These are phyloP conservation scores for Coemansia javaensis DNA, from an alignment of 192 early-diverging fungal genomes.

Conservation along the genomic window DNA sequence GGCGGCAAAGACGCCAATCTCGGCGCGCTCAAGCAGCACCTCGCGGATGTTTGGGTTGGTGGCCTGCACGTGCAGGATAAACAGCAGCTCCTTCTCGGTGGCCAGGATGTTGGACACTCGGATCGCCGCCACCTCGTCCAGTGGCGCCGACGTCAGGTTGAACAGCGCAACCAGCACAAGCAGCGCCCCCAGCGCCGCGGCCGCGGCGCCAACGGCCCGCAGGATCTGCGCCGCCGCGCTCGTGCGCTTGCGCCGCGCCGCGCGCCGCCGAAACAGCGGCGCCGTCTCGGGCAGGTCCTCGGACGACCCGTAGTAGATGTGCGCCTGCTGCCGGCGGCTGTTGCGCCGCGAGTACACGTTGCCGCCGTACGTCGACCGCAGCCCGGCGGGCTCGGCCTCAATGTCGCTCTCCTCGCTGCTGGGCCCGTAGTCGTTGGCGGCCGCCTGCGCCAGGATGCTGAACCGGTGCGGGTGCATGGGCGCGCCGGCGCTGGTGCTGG, in stretches of 20 bases:
- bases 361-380: conserved; percentile 36
- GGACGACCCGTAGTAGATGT: conserved; percentile 44
- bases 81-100: conserved; percentile 64
- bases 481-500: conserved; percentile 21
- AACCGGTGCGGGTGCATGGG: conserved; percentile 27
- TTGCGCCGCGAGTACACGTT: conserved; percentile 44
- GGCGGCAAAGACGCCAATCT: conserved; percentile 64
- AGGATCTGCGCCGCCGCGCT: conserved; percentile 16
- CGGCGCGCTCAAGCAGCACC: conserved; percentile 52
- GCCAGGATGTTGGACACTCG: conserved; percentile 57
- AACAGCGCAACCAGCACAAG: conserved; percentile 42
- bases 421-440: conserved; percentile 39
- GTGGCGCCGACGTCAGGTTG: conserved; percentile 48
- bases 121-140: conserved; percentile 47
- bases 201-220: conserved; percentile 14
- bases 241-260: conserved; percentile 35
- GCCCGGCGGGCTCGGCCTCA: conserved; percentile 40
- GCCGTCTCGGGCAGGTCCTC: conserved; percentile 48
- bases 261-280: conserved; percentile 45
- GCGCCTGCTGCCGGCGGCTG: conserved; percentile 38
- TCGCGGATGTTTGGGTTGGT: conserved; percentile 58
- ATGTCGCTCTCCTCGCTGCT: conserved; percentile 47
- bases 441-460: conserved; percentile 46
- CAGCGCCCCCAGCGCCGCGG: conserved; percentile 23
- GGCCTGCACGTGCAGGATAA: conserved; percentile 57